phyloP scores from a whole-genome alignment of 257 asterid genomes.

The Perilla frutescens region DNA sequence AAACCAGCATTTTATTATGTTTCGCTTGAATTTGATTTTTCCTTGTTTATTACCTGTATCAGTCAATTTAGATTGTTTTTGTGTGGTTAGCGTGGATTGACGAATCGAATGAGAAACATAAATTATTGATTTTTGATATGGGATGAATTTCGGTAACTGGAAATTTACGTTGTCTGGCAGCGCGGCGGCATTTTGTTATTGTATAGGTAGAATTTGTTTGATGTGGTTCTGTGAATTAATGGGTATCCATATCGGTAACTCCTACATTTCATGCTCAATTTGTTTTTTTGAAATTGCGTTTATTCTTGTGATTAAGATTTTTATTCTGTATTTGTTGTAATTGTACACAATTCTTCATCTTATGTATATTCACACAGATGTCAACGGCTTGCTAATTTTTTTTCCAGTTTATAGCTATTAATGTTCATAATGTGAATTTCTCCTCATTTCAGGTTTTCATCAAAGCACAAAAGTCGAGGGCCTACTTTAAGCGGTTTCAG shows the following conservation, averaged over 20 bases:
- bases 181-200: neutral
- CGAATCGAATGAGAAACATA: no score
- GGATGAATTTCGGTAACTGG: no score
- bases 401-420: neutral
- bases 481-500: constrained; percentile 79
- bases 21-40: neutral
- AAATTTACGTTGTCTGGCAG: neutral
- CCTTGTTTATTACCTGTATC: neutral
- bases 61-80: neutral
- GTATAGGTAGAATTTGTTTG: constrained; percentile 4
- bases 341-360: no score
- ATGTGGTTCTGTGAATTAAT: neutral
- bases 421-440: neutral
- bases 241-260: neutral
- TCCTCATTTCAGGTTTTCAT: constrained; percentile 57
- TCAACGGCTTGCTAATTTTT: neutral
- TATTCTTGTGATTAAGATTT: neutral
- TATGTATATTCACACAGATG: neutral
- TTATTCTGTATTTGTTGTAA: neutral
- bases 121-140: neutral
- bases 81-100: neutral
- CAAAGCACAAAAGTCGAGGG: constrained; percentile 69
- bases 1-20: neutral
- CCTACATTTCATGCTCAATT: neutral
- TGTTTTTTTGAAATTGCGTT: neutral